Evolutionary conservation across 257 asterid genomes (phyloP).

Genomic region (Fraxinus pennsylvanica): DNA sequence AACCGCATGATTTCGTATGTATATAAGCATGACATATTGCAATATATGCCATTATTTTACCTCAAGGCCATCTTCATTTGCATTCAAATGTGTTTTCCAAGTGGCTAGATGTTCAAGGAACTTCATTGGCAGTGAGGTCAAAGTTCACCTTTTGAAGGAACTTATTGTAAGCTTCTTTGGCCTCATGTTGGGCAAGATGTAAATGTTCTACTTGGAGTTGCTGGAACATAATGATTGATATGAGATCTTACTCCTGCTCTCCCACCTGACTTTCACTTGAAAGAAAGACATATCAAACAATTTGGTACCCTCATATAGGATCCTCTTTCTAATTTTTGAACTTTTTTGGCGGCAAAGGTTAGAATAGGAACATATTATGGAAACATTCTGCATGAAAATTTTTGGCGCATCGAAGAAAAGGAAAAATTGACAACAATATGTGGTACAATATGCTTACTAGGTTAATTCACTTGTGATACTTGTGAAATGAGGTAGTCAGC

Average conservation of each 20-base stretch:
- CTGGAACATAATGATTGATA: too few species aligned
- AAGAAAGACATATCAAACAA: not conserved
- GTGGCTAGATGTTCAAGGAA: not conserved
- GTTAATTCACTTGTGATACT: not conserved
- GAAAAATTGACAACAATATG: not conserved
- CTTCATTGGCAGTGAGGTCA: slow-evolving; percentile 13
- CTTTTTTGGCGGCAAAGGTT: not conserved
- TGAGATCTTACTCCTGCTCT: too few species aligned
- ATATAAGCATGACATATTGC: not conserved
- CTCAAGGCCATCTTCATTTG: slow-evolving; percentile 3
- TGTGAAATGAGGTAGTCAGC: not conserved
- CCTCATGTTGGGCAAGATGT: too few species aligned
- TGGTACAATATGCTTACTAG: not conserved
- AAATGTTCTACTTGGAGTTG: too few species aligned
- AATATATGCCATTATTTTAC: slow-evolving; percentile 6
- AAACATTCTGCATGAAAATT: too few species aligned
- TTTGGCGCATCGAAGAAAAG: too few species aligned
- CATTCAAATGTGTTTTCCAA: slow-evolving; percentile 1
- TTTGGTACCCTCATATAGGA: not conserved
- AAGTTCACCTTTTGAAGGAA: not conserved
- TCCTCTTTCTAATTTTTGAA: not conserved
- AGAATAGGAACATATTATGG: not conserved
- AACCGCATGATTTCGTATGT: not conserved
- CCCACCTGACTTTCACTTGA: not conserved
- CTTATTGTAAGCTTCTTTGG: too few species aligned